phyloP scores from a whole-genome alignment of 768 basidiomycete species.

The Suillus plorans region DNA sequence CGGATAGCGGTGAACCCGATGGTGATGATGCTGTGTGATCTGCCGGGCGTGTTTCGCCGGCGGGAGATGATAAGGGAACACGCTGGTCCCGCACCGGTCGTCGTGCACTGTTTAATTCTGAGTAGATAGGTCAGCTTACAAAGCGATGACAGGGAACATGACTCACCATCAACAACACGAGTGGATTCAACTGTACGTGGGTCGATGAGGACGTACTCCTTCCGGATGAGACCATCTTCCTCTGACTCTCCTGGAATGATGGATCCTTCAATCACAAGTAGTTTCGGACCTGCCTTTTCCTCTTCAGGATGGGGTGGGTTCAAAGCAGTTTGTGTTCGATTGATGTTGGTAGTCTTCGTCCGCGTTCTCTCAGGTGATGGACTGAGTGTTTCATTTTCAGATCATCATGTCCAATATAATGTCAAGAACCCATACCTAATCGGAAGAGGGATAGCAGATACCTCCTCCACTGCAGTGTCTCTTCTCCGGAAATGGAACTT shows the following conservation, averaged over 20 bases:
- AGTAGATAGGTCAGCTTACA: conserved; percentile 13
- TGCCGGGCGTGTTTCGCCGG: conserved; percentile 40
- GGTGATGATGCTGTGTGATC: conserved; percentile 32
- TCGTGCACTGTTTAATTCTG: conserved; percentile 66
- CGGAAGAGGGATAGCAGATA: conserved; percentile 10
- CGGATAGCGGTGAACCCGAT: conserved; percentile 24
- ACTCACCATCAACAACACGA: conserved; percentile 84
- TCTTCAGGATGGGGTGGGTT: conserved; percentile 14
- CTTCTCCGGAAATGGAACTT: conserved; percentile 68
- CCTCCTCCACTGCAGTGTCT: conserved; percentile 19
- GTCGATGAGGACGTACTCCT: conserved; percentile 95
- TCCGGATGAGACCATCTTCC: conserved; percentile 74
- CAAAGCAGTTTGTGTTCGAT: conserved; percentile 15
- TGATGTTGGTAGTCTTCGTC: conserved; percentile 2
- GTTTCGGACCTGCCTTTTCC: conserved; percentile 17
- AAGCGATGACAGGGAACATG: neutral
- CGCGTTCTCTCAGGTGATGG: conserved; percentile 20
- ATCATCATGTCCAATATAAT: neutral
- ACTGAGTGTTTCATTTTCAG: conserved; percentile 11
- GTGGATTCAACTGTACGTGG: conserved; percentile 89
- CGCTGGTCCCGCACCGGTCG: conserved; percentile 59
- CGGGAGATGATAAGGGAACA: conserved; percentile 46
- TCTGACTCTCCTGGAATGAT: conserved; percentile 82
- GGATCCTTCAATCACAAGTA: conserved; percentile 57
- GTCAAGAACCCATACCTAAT: conserved; percentile 18